Conservation (phyloP, 1,284 basidiomycete species). For the Fistulinella cinereoalba region DNA sequence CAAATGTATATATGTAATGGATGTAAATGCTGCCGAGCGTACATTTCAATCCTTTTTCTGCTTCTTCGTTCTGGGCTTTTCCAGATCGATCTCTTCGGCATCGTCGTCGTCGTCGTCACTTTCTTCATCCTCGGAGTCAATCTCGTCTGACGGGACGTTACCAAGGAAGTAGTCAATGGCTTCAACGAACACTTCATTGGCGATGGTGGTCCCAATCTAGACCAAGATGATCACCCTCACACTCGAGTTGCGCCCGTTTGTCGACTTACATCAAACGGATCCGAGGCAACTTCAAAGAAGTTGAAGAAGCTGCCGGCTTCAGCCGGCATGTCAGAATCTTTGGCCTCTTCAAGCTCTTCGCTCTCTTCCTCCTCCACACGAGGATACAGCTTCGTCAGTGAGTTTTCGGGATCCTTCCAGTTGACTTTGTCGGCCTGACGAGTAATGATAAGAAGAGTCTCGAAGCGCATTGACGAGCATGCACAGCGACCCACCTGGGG, state of each 20-base stretch:
- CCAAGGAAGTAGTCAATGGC: conserved; percentile 78
- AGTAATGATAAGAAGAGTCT: conserved; percentile 1
- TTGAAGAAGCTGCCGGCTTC: conserved; percentile 88
- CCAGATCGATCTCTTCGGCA: conserved; percentile 77
- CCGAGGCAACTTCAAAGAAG: conserved; percentile 68
- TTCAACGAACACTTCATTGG: conserved; percentile 74
- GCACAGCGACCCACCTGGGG: conserved; percentile 53
- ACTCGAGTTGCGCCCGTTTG: neutral
- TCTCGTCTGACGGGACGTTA: conserved; percentile 52
- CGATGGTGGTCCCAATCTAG: conserved; percentile 69
- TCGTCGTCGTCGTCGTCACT: conserved; percentile 67
- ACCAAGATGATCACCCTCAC: conserved; percentile 13
- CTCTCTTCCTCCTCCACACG: conserved; percentile 51
- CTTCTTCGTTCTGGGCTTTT: conserved; percentile 74
- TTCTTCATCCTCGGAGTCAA: conserved; percentile 62
- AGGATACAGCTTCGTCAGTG: conserved; percentile 75
- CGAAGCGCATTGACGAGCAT: neutral
- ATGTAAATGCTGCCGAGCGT: conserved; percentile 12
- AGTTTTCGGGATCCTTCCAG: conserved; percentile 80
- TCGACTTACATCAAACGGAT: conserved; percentile 69
- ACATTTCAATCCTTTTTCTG: conserved; percentile 54
- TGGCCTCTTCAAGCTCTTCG: too few relatives aligned
- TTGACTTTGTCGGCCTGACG: conserved; percentile 61
- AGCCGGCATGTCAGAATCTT: conserved; percentile 51
- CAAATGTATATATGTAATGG: conserved; percentile 10